Evolutionary conservation across 2,329 filamentous ascomycete genomes (phyloP).

Genomic region (Dactylella cylindrospora): DNA sequence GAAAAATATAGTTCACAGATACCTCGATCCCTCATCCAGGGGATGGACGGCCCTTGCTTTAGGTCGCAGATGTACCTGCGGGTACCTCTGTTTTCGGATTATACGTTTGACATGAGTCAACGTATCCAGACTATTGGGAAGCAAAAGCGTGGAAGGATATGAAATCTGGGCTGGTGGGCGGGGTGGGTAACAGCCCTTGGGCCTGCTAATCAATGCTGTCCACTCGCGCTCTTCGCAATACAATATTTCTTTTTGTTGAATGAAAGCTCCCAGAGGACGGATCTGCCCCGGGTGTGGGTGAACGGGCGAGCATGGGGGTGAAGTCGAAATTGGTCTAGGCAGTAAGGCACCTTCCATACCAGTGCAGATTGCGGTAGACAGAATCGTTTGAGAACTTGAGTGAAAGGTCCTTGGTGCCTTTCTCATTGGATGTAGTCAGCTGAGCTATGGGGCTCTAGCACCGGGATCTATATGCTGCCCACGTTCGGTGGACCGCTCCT

Average conservation of each 20-base stretch:
- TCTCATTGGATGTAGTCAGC: constrained; percentile 40
- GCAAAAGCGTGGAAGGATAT: constrained; percentile 15
- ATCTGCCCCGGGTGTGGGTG: constrained; percentile 8
- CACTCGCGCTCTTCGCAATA: constrained; percentile 40
- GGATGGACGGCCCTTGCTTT: background rate
- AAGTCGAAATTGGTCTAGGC: constrained; percentile 39
- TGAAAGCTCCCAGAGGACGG: constrained; percentile 9
- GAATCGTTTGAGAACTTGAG: constrained; percentile 25
- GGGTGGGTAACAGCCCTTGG: constrained; percentile 10
- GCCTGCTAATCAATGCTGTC: constrained; percentile 40
- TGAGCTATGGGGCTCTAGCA: constrained; percentile 33
- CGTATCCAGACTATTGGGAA: constrained; percentile 24
- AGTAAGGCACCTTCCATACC: constrained; percentile 43
- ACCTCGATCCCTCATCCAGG: constrained; percentile 5
- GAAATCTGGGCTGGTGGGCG: constrained; percentile 21
- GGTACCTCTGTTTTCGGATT: constrained; percentile 38
- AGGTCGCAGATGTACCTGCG: constrained; percentile 30
- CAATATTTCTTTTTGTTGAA: constrained; percentile 30
- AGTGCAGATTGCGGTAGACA: constrained; percentile 6
- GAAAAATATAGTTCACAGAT: constrained; percentile 7
- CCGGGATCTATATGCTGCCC: constrained; percentile 8
- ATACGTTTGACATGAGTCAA: constrained; percentile 41
- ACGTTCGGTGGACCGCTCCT: constrained; percentile 17
- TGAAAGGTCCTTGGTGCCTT: constrained; percentile 18
- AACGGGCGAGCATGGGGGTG: constrained; percentile 29